phyloP scores from a whole-genome alignment of 345 rosid species.

The Microcos paniculata region DNA sequence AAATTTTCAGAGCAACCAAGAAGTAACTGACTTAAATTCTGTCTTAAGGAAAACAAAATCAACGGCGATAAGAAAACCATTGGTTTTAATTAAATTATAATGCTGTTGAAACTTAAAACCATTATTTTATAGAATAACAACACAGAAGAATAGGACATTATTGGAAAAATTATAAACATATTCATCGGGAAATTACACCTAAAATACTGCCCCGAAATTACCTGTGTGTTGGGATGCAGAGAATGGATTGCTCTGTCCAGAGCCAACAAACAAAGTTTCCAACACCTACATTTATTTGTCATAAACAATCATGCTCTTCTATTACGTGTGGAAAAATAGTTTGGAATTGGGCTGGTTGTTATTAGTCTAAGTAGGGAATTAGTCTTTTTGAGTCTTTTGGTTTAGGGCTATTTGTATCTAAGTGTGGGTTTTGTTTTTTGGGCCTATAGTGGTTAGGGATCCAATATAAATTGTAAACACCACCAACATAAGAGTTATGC shows the following conservation, averaged over 20 bases:
- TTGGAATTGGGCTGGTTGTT: no score
- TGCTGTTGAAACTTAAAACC: neutral
- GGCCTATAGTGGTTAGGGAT: no score
- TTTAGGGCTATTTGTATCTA: no score
- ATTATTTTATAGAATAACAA: neutral
- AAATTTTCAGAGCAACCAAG: no score
- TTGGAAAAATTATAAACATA: neutral
- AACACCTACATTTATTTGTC: no score
- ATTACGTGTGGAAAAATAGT: no score
- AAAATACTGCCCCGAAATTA: slow-evolving; percentile 29
- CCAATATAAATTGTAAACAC: no score
- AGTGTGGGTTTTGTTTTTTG: no score
- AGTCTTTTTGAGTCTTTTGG: no score
- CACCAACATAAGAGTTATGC: no score
- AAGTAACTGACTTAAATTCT: neutral
- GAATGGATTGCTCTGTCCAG: slow-evolving; percentile 92
- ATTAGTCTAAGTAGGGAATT: no score
- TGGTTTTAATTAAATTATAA: neutral
- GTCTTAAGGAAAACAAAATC: neutral
- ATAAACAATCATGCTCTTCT: slow-evolving; percentile 6
- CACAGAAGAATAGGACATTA: neutral
- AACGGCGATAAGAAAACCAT: neutral
- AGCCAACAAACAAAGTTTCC: no score
- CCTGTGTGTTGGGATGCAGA: slow-evolving; percentile 96
- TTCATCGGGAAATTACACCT: neutral